Conservation (phyloP, 2,329 filamentous ascomycete species). For the Cladophialophora psammophila region DNA sequence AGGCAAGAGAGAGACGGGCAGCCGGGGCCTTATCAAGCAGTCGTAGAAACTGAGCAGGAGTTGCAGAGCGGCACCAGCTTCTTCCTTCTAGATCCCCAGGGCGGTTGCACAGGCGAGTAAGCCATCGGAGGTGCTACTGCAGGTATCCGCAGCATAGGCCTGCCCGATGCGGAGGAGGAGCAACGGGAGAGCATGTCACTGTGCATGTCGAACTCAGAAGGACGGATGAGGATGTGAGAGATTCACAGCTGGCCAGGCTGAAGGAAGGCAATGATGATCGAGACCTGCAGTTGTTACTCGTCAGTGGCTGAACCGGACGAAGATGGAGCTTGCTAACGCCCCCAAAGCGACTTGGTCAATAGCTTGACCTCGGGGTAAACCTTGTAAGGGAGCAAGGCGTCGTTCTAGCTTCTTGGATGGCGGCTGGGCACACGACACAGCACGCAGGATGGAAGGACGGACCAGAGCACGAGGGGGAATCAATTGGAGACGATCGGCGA, state of each 20-base stretch:
- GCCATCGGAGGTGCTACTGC: conserved; percentile 6
- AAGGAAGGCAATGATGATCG: neutral
- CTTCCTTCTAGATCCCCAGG: conserved; percentile 5
- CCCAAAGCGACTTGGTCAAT: neutral
- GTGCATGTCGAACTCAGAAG: neutral
- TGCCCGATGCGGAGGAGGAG: conserved; percentile 6
- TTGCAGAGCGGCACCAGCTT: conserved; percentile 9
- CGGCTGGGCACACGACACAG: conserved; percentile 21
- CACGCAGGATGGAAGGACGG: neutral
- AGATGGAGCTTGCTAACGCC: neutral
- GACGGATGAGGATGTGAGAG: conserved; percentile 4
- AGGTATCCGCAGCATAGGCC: conserved; percentile 17
- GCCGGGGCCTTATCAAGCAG: conserved; percentile 5
- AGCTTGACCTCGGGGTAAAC: conserved; percentile 8
- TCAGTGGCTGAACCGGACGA: neutral
- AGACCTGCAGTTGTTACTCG: neutral
- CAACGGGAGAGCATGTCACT: neutral
- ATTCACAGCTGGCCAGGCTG: neutral
- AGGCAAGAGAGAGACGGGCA: neutral
- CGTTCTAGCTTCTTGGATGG: conserved; percentile 16
- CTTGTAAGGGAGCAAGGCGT: neutral
- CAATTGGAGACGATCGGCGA: conserved; percentile 18
- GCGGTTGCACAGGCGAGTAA: neutral
- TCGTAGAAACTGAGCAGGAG: conserved; percentile 3
- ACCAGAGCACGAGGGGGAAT: conserved; percentile 23